Percentiles rank a stretch among this genome's conserved stretches.
These are phyloP conservation scores for Rhizomucor pusillus DNA, from an alignment of 371 early-diverging fungal genomes.

Conservation along the genomic window DNA sequence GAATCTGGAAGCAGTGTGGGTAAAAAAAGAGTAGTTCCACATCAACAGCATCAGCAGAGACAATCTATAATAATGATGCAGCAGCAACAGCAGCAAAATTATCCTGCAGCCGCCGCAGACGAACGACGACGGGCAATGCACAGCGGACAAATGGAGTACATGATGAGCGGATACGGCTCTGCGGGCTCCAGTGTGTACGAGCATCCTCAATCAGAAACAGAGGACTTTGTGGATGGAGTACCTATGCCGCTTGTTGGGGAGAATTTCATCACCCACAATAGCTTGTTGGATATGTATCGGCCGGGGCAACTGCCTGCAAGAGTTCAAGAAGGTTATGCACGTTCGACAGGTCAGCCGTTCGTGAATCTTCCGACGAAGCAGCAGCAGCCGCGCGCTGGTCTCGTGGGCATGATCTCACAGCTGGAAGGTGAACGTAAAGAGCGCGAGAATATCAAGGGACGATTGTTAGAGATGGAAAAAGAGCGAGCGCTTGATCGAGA, in stretches of 20 bases:
- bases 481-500: conserved; percentile 39
- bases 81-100: conserved; percentile 6
- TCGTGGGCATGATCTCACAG: conserved; percentile 49
- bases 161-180: neutral
- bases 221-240: conserved; percentile 24
- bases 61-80: neutral
- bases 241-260: conserved; percentile 21
- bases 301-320: conserved; percentile 34
- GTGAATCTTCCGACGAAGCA: conserved; percentile 39
- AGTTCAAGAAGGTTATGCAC: conserved; percentile 42
- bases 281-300: conserved; percentile 26
- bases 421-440: conserved; percentile 39
- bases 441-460: conserved; percentile 24
- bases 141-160: neutral
- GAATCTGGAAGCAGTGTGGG: conserved; percentile 3
- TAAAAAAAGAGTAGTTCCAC: neutral
- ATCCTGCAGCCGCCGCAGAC: conserved; percentile 1
- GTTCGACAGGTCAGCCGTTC: conserved; percentile 40
- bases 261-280: conserved; percentile 23
- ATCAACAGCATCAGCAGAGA: neutral
- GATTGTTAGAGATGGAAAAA: conserved; percentile 22
- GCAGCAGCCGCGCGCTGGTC: conserved; percentile 37
- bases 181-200: neutral
- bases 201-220: neutral
- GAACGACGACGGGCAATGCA: conserved; percentile 4